Evolutionary conservation across 352 stramenopile genomes (phyloP), one percentile per base, ranked within the genome.

Genomic region (Phytophthora vignae): DNA sequence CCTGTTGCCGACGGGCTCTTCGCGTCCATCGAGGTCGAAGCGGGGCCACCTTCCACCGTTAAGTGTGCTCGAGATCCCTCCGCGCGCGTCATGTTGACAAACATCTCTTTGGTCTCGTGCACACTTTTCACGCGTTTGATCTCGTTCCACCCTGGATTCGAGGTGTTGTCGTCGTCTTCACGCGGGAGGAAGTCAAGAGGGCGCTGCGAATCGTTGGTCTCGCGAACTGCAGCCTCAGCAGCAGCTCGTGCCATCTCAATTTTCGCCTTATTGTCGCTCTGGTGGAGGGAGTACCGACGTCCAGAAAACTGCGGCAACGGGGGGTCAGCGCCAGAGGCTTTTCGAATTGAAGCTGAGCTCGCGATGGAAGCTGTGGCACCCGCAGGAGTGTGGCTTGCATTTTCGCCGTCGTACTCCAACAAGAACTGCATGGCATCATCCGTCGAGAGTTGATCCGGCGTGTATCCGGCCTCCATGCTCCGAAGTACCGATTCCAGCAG

Each of bases 391-490:
- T 19, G 46, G 27, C 2, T 27, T 10, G 8, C 19, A 12, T 73
- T 53, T 46, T 76, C 62, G 6, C 31, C 50, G 48, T 57, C 44
- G 25, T 62, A 91, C 46, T 96, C 85, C 1, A 72, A 54, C 1
- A 94, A 63, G 60, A 94, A 96, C 38, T 92, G 78, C 48, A 79
- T 81, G 1, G 88, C 85, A 29, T 96, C 85, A 0, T 65, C 70
- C 1, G 72, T 88, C 7, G 73, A 74, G 8, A 79, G 49, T 50
- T 78, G 60, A 9, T 81, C 78, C 0, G 84, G 85, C 2, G 57
- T 78, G 62, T 89, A 86, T 0, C 88, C 88, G 14, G 75, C 72
- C 60, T 96, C 88, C 83, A 96, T 94, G 17, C 75, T 83, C 27
- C 86, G 77, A 54, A 96, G 50, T 14, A 96, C 79, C 0, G 78